Evolutionary conservation across 2,329 filamentous ascomycete genomes (phyloP), one percentile per base, ranked within the genome.

Genomic region (Amauroascus niger): DNA sequence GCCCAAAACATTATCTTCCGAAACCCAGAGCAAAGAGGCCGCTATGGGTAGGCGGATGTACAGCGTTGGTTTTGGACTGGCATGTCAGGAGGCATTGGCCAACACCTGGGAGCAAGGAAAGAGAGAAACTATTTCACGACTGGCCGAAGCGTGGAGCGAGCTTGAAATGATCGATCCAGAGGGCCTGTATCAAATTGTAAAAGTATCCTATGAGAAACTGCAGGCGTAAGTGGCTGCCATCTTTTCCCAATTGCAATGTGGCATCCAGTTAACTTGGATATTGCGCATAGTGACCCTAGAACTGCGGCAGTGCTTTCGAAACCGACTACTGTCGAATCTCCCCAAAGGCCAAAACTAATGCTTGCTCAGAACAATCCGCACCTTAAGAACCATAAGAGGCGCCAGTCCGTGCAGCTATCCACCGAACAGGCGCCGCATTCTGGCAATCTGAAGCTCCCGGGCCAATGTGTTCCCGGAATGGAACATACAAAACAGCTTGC

Each of bases 121-220:
- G 67, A 80, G 90, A 33, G 88, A 95, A 62, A 88, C 88, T 0
- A 78, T 97, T 28, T 87, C 86, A 2, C 82, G 83, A 58, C 76
- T 96, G 11, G 88, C 87, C 0, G 87, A 95, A 66, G 90, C 91
- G 0, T 94, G 93, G 75, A 85, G 84, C 3, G 79, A 83, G 11
- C 77, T 98, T 30, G 88, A 97, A 67, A 82, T 87, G 43, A 77
- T 91, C 28, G 91, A 98, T 63, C 91, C 91, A 0, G 91, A 96
- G 66, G 90, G 90, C 16, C 82, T 90, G 39, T 93, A 91, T 63
- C 83, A 95, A 60, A 77, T 98, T 14, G 77, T 98, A 64, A 86
- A 83, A 63, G 79, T 81, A 54, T 80, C 95, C 59, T 77, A 94
- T 57, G 79, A 87, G n/a, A 80, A 81, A 54, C 78, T 94, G 45